These are phyloP conservation scores for Alternaria burnsii DNA, from an alignment of 2,329 filamentous ascomycete genomes.

Conservation along the genomic window DNA sequence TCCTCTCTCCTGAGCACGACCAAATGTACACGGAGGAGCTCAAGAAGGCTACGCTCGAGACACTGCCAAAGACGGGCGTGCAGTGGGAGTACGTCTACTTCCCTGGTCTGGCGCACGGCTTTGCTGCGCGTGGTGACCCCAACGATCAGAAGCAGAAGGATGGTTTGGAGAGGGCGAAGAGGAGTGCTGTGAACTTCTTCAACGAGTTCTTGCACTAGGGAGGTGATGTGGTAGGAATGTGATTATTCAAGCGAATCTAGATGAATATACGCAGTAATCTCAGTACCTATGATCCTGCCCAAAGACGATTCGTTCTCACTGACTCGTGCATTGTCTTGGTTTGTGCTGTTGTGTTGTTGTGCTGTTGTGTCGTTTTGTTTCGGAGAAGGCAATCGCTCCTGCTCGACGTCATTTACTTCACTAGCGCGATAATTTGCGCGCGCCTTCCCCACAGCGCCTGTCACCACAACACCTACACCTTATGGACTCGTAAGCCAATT, in stretches of 20 bases:
- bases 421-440: no score
- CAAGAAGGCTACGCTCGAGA: conserved; percentile 39
- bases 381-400: no score
- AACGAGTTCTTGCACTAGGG: conserved; percentile 44
- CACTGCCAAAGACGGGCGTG: conserved; percentile 39
- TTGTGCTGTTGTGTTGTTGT: background rate
- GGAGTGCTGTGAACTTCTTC: conserved; percentile 41
- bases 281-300: background rate
- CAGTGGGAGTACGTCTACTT: conserved; percentile 48
- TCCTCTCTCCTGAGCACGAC: conserved; percentile 43
- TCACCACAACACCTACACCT: no score
- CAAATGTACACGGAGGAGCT: conserved; percentile 38
- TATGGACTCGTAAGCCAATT: rapidly evolving
- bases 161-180: conserved; percentile 48
- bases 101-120: conserved; percentile 44
- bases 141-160: conserved; percentile 39
- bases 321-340: background rate
- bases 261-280: background rate
- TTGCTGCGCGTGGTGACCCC: conserved; percentile 41
- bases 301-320: background rate
- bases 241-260: background rate
- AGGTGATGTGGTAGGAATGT: background rate
- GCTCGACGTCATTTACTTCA: no score
- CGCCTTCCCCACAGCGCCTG: no score
- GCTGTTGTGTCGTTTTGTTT: background rate